Percentiles rank a stretch among this genome's conserved stretches.
phyloP scores from a whole-genome alignment of 2,329 filamentous ascomycete genomes.

The Geosmithia morbida region DNA sequence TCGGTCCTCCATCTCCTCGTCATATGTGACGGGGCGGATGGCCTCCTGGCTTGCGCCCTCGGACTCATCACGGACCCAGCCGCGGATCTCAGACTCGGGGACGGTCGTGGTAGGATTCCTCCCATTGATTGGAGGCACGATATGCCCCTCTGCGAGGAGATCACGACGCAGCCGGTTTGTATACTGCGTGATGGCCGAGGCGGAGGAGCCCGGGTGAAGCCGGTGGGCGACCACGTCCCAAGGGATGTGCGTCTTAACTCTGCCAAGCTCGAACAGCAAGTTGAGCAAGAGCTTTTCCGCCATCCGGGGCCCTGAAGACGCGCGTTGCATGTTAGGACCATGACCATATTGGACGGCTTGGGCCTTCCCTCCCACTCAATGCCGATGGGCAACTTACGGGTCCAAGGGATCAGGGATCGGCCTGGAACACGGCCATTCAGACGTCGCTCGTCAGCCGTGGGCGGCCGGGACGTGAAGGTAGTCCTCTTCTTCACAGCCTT shows the following conservation, averaged over 20 bases:
- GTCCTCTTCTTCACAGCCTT: neutral
- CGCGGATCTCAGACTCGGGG: conserved; percentile 14
- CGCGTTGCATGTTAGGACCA: neutral
- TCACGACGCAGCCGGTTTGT: conserved; percentile 17
- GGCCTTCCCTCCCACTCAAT: no score
- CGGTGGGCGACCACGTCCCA: conserved; percentile 25
- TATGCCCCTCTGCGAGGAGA: conserved; percentile 22
- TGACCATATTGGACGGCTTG: no score
- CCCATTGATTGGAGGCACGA: conserved; percentile 21
- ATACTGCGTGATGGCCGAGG: conserved; percentile 21
- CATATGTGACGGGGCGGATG: conserved; percentile 14
- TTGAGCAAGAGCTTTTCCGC: conserved; percentile 26
- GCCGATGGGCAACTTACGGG: no score
- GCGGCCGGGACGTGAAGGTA: conserved; percentile 9
- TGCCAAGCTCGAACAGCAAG: conserved; percentile 12
- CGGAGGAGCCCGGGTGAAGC: conserved; percentile 24
- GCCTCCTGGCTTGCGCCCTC: conserved; percentile 10
- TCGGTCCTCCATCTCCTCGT: conserved; percentile 16
- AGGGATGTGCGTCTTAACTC: conserved; percentile 13
- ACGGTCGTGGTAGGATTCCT: conserved; percentile 8
- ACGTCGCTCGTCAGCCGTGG: conserved; percentile 10
- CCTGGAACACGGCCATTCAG: conserved; percentile 16
- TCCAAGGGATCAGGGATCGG: conserved; percentile 25
- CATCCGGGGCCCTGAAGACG: conserved; percentile 26
- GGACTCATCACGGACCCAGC: conserved; percentile 14